Conservation (phyloP, 176 grass and related monocot species). For the Triticum monococcum region DNA sequence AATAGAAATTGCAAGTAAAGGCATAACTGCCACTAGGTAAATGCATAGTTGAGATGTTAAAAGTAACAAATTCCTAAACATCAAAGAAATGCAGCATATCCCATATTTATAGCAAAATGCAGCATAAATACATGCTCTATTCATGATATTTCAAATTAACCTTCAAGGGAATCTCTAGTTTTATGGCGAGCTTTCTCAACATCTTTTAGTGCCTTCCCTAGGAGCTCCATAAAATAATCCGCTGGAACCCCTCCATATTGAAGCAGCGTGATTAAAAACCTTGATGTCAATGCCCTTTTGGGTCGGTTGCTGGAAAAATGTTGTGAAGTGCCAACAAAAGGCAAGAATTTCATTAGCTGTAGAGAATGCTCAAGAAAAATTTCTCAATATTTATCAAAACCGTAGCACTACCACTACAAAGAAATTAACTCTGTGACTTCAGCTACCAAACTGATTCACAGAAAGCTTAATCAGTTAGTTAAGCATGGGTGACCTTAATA, state of each 20-base stretch:
- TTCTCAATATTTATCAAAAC: not conserved
- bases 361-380: not conserved
- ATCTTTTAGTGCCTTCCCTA: conserved; percentile 46
- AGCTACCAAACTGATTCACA: not conserved
- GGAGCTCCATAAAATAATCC: conserved; percentile 69
- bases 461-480: not conserved
- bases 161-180: conserved; percentile 34
- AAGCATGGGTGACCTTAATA: not conserved
- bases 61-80: not conserved
- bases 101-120: not conserved
- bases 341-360: not conserved
- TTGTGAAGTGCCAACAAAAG: not conserved
- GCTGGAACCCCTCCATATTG: conserved; percentile 49
- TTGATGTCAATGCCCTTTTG: conserved; percentile 42
- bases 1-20: not conserved
- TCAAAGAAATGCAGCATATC: not conserved
- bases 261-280: conserved; percentile 52
- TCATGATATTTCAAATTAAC: conserved; percentile 22
- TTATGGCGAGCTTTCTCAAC: conserved; percentile 18
- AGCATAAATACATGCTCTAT: not conserved
- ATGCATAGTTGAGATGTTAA: not conserved
- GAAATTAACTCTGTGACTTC: not conserved
- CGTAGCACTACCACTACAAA: not conserved
- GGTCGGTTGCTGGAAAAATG: conserved; percentile 46
- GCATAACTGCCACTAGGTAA: not conserved